Conservation (phyloP, 177 flowering plant species). For the Vitis hybrid region DNA sequence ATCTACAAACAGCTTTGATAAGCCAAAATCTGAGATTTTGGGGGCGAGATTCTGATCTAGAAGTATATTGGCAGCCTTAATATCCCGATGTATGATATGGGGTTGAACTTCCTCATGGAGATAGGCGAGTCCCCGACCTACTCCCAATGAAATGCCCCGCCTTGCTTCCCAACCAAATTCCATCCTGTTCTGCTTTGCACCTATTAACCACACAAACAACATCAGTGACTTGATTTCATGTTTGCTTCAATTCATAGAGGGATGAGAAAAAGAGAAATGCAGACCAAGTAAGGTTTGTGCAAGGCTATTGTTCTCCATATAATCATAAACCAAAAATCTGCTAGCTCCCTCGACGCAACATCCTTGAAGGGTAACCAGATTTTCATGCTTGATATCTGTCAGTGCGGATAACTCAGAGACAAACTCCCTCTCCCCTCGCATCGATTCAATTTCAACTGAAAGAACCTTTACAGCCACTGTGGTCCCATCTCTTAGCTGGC, state of each 20-base stretch:
- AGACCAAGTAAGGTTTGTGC: slow-evolving; percentile 42
- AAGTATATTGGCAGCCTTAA: slow-evolving; percentile 56
- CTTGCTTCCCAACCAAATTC: slow-evolving; percentile 46
- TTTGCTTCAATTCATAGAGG: not conserved
- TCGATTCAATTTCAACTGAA: slow-evolving; percentile 46
- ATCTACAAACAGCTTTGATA: slow-evolving; percentile 40
- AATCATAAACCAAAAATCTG: slow-evolving; percentile 52
- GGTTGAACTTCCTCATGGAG: slow-evolving; percentile 55
- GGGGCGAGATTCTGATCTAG: slow-evolving; percentile 48
- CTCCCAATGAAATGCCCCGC: slow-evolving; percentile 34
- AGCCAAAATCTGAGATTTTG: slow-evolving; percentile 57
- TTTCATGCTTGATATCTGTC: slow-evolving; percentile 42
- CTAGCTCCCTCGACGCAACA: slow-evolving; percentile 46
- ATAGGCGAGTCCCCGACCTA: slow-evolving; percentile 51
- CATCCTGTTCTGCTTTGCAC: slow-evolving; percentile 35
- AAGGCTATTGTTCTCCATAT: slow-evolving; percentile 61
- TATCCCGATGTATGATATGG: slow-evolving; percentile 51
- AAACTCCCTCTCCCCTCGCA: slow-evolving; percentile 61
- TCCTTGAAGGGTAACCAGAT: slow-evolving; percentile 46
- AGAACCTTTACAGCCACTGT: slow-evolving; percentile 50
- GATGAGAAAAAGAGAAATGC: not conserved
- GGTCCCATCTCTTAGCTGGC: slow-evolving; percentile 40
- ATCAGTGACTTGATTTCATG: not conserved
- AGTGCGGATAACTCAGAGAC: slow-evolving; percentile 49
- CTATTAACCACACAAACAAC: slow-evolving; percentile 18